Evolutionary conservation across 2,329 filamentous ascomycete species (phyloP).

Genomic region (Graphium sp.): DNA sequence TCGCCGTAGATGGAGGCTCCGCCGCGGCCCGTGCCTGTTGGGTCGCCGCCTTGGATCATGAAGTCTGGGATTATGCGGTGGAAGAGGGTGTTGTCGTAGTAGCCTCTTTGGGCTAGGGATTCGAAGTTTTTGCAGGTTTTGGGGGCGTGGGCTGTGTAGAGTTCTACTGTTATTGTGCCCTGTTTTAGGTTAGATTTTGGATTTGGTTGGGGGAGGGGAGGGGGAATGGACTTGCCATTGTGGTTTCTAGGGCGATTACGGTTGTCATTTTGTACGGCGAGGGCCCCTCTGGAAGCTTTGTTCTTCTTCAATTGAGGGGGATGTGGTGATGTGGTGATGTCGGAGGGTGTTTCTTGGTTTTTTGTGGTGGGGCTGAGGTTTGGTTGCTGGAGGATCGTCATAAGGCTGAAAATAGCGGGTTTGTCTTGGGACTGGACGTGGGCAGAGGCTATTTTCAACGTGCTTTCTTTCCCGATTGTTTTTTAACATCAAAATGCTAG

Average conservation of each 20-base stretch:
- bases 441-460: too few relatives aligned
- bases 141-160: slow-evolving; percentile 79
- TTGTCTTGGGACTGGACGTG: too few relatives aligned
- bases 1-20: slow-evolving; percentile 82
- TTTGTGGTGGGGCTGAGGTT: too few relatives aligned
- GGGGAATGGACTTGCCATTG: slow-evolving; percentile 46
- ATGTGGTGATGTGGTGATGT: too few relatives aligned
- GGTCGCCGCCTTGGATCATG: slow-evolving; percentile 92
- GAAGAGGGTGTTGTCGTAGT: slow-evolving; percentile 77
- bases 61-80: slow-evolving; percentile 93
- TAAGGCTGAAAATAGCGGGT: too few relatives aligned
- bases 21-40: slow-evolving; percentile 82
- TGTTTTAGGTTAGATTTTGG: slow-evolving; percentile 16
- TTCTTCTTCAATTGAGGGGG: not conserved
- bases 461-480: too few relatives aligned
- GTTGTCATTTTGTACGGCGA: slow-evolving; percentile 50
- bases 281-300: too few relatives aligned
- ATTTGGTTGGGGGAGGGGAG: slow-evolving; percentile 2
- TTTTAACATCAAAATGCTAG: too few relatives aligned
- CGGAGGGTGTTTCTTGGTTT: too few relatives aligned
- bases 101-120: slow-evolving; percentile 63
- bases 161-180: slow-evolving; percentile 75
- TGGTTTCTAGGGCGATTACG: slow-evolving; percentile 67
- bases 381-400: too few relatives aligned
- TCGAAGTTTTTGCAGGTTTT: slow-evolving; percentile 80